Evolutionary conservation across 192 early-diverging fungal genomes (phyloP), one percentile per base, ranked within the genome.

Genomic region (Linnemannia hyalina): DNA sequence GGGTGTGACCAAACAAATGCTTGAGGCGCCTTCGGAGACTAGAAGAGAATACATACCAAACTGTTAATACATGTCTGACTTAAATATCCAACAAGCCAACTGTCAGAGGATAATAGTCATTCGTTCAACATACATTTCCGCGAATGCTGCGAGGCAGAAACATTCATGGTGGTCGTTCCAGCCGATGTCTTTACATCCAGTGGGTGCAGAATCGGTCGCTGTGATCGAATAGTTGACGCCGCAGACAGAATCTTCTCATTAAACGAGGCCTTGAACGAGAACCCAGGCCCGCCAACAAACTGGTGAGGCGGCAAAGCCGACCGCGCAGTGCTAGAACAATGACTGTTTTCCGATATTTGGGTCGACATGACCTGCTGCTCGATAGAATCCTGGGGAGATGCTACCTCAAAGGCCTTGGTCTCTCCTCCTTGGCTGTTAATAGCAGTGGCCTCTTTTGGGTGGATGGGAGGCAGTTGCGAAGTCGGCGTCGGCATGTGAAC

Each of bases 321-420:
- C 0, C 49, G 75, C 15, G 26, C 40, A 7, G 52, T 32, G 4
- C 22, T 55, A 7, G 74, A 77, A 16, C 49, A 55, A 42, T 76
- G 29, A 4, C 40, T 77, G 42, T 41, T 76, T 47, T 85, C 74
- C 6, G 83, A 80, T 8, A 85, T 85, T 68, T 85, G 78, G 2
- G 83, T 85, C 20, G 78, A 85, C 35, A 85, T 49, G 57, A 85
- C 83, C 38, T 85, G 83, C 20, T 71, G 76, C 54, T 85, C 83
- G 22, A 85, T 80, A 2, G 82, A 84, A 3, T 35, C 63, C 32
- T 8, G 11, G 1, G 73, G 1, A 22, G 74, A 23, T 29, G 74
- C 23, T 23, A 3, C 49, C 20, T 47, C 54, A n/a, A 54, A 40
- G 38, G 32, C 49, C 22, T 71, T 29, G 52, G 68, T 46, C 26